Percentiles rank a stretch among this genome's conserved stretches.
These are phyloP conservation scores for Yarrowia bubula DNA, from an alignment of 805 yeast genomes.

Conservation along the genomic window DNA sequence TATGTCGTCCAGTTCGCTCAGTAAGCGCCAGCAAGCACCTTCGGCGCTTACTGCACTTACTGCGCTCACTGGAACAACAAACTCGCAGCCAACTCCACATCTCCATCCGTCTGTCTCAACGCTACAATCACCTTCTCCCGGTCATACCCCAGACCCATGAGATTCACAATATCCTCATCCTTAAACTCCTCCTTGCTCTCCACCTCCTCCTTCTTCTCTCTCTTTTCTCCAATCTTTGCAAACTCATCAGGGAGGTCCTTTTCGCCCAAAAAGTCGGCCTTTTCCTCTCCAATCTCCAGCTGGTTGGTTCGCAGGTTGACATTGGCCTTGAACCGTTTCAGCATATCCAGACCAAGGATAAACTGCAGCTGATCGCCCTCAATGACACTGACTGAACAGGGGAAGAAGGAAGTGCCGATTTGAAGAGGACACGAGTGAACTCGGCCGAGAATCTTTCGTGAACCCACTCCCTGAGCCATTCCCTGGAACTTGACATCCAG, in stretches of 20 bases:
- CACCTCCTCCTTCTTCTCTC: constrained; percentile 27
- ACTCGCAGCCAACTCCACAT: constrained; percentile 84
- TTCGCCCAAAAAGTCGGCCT: constrained; percentile 70
- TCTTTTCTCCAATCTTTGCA: constrained; percentile 28
- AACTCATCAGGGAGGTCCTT: constrained; percentile 56
- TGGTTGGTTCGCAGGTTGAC: constrained; percentile 69
- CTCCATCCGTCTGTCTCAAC: constrained; percentile 64
- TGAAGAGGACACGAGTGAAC: constrained; percentile 86
- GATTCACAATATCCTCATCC: constrained; percentile 46
- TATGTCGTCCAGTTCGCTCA: too few species aligned
- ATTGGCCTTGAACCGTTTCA: constrained; percentile 79
- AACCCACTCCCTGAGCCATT: constrained; percentile 88
- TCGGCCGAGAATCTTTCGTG: constrained; percentile 71
- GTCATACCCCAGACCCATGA: constrained; percentile 70
- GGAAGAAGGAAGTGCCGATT: constrained; percentile 62
- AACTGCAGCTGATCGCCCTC: constrained; percentile 59
- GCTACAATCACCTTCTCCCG: constrained; percentile 64
- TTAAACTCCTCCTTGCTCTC: constrained; percentile 28
- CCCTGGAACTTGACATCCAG: constrained; percentile 81
- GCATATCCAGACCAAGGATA: constrained; percentile 84
- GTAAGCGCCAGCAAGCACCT: too few species aligned
- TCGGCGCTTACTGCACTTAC: too few species aligned
- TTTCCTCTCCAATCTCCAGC: constrained; percentile 68
- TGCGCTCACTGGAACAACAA: constrained; percentile 48
- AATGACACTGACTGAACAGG: constrained; percentile 68